Evolutionary conservation across 176 grass and related monocot species (phyloP), one percentile per base, ranked within the genome.

Genomic region (Carex pumila): DNA sequence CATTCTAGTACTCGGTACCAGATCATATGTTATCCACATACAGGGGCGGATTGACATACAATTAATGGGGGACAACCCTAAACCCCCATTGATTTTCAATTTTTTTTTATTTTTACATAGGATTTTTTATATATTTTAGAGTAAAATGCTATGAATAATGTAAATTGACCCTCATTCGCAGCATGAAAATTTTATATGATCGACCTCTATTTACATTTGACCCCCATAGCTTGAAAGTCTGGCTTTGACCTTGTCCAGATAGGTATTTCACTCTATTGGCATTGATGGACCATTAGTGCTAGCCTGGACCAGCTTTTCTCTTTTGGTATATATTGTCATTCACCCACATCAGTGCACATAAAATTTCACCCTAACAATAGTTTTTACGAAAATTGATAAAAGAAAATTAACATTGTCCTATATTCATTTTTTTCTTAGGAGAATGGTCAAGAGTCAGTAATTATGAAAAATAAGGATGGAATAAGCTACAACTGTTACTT

Each of bases 381-480:
- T 2, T 31, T 22, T 2, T 54, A 9, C 31, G 10, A 54, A 77
- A 55, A 25, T 34, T 34, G 50, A 56, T 56, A 56, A 55, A 53
- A 69, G 22, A 31, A 56, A 76, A 77, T 3, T 55, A 18, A 55
- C 30, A 7, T 56, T 50, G 4, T 31, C 12, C 47, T 80, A 52
- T 52, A 12, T 80, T 68, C 18, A 69, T 82, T 87, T 45, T 68
- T 84, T 75, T 61, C 83, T 84, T 88, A 99, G 96, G 93, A 90
- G 67, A 91, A 88, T 92, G 83, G 83, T 62, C 93, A 92, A 85
- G 96, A 99, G 75, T 88, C 76, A 9, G 89, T 91, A 68, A 50
- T 84, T 19, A 94, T 99, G 89, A 85, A 89, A 21, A 92, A 53
- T 83, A 92, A 99, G 37, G 88, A 89, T n/a, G 96, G 96, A 29